Conservation (phyloP, 2,329 filamentous ascomycete species). For the Domatiomyces catenatus region DNA sequence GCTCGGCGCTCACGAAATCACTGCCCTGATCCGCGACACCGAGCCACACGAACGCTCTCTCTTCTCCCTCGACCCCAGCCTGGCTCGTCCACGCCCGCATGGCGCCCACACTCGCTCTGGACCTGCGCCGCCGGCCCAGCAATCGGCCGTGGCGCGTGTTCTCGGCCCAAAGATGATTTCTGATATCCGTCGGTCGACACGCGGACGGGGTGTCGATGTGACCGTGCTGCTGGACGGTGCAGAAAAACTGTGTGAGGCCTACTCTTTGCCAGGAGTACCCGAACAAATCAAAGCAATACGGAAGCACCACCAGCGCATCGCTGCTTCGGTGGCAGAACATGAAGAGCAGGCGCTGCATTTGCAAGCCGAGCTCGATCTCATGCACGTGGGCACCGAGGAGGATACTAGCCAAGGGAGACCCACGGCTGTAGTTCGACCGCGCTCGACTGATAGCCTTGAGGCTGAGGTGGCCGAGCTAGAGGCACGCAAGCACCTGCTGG, state of each 20-base stretch:
- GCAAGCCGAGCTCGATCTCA: slow-evolving; percentile 52
- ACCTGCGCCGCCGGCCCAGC: slow-evolving; percentile 46
- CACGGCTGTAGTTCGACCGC: slow-evolving; percentile 3
- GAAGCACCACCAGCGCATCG: slow-evolving; percentile 54
- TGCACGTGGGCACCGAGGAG: slow-evolving; percentile 41
- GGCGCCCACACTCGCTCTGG: slow-evolving; percentile 15
- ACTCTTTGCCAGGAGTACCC: slow-evolving; percentile 62
- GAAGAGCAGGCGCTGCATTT: slow-evolving; percentile 68
- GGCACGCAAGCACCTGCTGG: slow-evolving; percentile 44
- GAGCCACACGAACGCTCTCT: slow-evolving; percentile 87
- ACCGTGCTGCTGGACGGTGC: slow-evolving; percentile 72
- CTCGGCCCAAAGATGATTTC: slow-evolving; percentile 76
- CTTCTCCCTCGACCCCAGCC: slow-evolving; percentile 72
- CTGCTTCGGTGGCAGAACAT: slow-evolving; percentile 61
- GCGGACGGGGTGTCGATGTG: slow-evolving; percentile 55
- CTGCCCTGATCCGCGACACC: slow-evolving; percentile 82
- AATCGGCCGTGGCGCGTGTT: slow-evolving; percentile 69
- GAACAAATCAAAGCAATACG: slow-evolving; percentile 63
- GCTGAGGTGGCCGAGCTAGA: slow-evolving; percentile 47
- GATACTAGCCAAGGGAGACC: slow-evolving; percentile 27
- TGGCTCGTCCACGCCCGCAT: slow-evolving; percentile 24
- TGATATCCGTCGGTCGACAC: slow-evolving; percentile 48
- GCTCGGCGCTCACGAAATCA: slow-evolving; percentile 79
- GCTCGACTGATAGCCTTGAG: slow-evolving; percentile 32
- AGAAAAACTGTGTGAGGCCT: slow-evolving; percentile 79